phyloP scores from a whole-genome alignment of 192 early-diverging fungal species.

The Umbelopsis sp. region DNA sequence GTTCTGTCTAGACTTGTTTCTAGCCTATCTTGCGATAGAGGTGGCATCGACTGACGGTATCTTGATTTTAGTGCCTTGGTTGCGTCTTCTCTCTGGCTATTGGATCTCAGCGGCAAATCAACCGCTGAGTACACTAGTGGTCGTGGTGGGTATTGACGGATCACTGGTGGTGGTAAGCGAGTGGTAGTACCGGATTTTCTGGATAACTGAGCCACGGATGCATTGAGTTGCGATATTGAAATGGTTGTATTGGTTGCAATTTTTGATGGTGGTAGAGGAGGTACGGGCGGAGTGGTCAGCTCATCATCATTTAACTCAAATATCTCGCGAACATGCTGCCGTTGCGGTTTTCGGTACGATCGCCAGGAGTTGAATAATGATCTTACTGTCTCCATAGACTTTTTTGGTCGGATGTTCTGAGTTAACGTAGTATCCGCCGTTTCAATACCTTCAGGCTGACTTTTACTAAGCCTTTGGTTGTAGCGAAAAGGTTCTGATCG shows the following conservation, averaged over 20 bases:
- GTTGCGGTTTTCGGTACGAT: slow-evolving; percentile 12
- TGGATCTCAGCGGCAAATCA: slow-evolving; percentile 19
- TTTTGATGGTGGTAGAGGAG: slow-evolving; percentile 20
- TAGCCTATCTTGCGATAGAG: background rate
- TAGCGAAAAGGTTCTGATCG: background rate
- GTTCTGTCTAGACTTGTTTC: background rate
- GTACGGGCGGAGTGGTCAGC: background rate
- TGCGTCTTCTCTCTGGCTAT: background rate
- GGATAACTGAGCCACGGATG: slow-evolving; percentile 7
- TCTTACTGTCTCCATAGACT: slow-evolving; percentile 9
- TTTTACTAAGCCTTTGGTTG: background rate
- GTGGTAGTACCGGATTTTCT: slow-evolving; percentile 3
- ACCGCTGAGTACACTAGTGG: slow-evolving; percentile 36
- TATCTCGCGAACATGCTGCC: slow-evolving; percentile 11
- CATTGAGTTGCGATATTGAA: slow-evolving; percentile 11
- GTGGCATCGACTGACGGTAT: slow-evolving; percentile 9
- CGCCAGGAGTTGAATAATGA: slow-evolving; percentile 13
- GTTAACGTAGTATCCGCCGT: background rate
- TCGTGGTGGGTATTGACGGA: slow-evolving; percentile 35
- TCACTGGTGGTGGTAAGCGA: slow-evolving; percentile 28
- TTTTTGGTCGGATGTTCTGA: slow-evolving; percentile 3
- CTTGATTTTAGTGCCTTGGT: background rate
- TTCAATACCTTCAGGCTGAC: background rate
- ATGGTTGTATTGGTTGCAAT: slow-evolving; percentile 38
- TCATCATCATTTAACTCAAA: background rate